Evolutionary conservation across 2,329 filamentous ascomycete species (phyloP).

Genomic region (Apiospora pterosperma): DNA sequence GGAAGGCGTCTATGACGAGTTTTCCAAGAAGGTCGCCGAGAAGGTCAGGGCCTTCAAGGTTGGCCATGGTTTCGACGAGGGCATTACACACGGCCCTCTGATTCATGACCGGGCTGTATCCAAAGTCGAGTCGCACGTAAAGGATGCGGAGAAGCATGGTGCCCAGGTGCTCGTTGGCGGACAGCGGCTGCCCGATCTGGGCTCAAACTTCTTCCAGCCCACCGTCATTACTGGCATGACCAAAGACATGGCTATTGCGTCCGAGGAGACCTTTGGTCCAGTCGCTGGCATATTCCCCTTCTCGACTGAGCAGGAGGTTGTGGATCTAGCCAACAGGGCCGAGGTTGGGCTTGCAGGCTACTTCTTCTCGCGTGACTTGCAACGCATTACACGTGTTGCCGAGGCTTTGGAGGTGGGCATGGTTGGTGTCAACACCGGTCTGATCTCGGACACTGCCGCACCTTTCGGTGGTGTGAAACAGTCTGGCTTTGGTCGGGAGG

Average conservation of each 20-base stretch:
- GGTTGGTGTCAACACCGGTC: constrained; percentile 79
- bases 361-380: constrained; percentile 73
- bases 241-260: constrained; percentile 75
- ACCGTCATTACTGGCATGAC: constrained; percentile 89
- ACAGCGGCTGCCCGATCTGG: constrained; percentile 68
- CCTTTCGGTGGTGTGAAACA: constrained; percentile 81
- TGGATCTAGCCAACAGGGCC: constrained; percentile 74
- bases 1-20: constrained; percentile 72
- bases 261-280: constrained; percentile 93
- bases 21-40: constrained; percentile 64
- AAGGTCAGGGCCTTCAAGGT: constrained; percentile 74
- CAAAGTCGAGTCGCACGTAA: constrained; percentile 78
- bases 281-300: constrained; percentile 89
- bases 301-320: constrained; percentile 82
- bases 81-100: constrained; percentile 74
- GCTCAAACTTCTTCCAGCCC: constrained; percentile 83
- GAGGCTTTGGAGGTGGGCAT: constrained; percentile 79
- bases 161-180: constrained; percentile 74
- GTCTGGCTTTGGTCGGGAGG: constrained; percentile 77
- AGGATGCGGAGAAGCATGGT: constrained; percentile 75
- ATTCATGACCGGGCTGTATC: constrained; percentile 79
- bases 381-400: constrained; percentile 58
- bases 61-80: constrained; percentile 68
- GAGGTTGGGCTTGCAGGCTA: constrained; percentile 91
- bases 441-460: constrained; percentile 55